Percentiles rank a stretch among this genome's conserved stretches.
Evolutionary conservation across 179 eudicot species (phyloP).

Genomic region (Pouteria campechiana): DNA sequence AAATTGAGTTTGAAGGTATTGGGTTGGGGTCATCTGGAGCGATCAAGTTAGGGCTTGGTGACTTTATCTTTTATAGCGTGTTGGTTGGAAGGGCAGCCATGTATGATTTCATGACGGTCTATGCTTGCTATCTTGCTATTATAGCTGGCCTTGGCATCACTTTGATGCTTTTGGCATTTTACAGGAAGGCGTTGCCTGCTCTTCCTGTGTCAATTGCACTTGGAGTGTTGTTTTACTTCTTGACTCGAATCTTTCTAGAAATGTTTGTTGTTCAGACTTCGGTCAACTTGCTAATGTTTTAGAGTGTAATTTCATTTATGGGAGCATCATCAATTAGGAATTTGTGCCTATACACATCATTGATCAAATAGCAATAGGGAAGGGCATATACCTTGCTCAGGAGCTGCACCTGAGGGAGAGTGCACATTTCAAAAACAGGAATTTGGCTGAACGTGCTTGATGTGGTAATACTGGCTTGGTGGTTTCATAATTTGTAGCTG

Average conservation of each 20-base stretch:
- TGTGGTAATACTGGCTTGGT: too few species aligned
- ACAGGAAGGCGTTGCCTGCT: slow-evolving; percentile 94
- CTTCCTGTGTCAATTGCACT: slow-evolving; percentile 81
- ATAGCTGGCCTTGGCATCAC: slow-evolving; percentile 96
- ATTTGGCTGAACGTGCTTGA: too few species aligned
- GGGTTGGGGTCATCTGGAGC: slow-evolving; percentile 91
- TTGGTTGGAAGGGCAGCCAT: slow-evolving; percentile 97
- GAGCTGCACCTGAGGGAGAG: too few species aligned
- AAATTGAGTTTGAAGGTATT: slow-evolving; percentile 75
- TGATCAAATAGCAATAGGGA: too few species aligned
- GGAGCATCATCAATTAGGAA: too few species aligned
- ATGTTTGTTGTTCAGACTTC: slow-evolving; percentile 77
- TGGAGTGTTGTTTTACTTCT: slow-evolving; percentile 76
- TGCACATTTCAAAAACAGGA: too few species aligned
- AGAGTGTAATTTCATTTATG: slow-evolving; percentile 8
- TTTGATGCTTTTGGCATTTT: slow-evolving; percentile 64
- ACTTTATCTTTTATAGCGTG: slow-evolving; percentile 85
- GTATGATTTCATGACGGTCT: slow-evolving; percentile 93
- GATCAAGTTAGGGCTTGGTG: slow-evolving; percentile 82
- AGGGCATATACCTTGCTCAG: too few species aligned
- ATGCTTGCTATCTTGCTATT: slow-evolving; percentile 87
- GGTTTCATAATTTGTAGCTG: too few species aligned
- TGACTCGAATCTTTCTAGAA: slow-evolving; percentile 78
- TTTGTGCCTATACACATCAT: too few species aligned
- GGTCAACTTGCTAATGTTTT: slow-evolving; percentile 73